Base-by-base conservation (phyloP, 768 basidiomycete species). In the Trametes cinnabarina region DNA sequence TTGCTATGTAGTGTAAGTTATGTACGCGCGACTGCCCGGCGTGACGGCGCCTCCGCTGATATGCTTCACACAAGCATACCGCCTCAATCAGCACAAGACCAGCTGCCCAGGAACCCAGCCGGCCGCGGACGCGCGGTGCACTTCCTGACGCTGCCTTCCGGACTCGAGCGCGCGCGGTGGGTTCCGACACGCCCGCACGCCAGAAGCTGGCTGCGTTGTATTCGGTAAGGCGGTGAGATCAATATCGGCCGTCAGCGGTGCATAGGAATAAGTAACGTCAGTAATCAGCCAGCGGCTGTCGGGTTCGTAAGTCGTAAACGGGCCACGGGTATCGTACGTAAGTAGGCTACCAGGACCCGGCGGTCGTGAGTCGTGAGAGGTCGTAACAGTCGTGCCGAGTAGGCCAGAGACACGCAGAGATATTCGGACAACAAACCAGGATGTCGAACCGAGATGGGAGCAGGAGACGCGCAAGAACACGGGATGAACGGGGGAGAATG, bases 321-420 rank as follows among this genome's bases (percentile, higher is more conserved):
- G 37, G 37, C n/a, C 19, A 26, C 22, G 17, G 44, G 44, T 22
- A 19, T 23, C 39, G 60, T 60, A 62, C 62, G 60, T 65, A 63
- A 64, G 42, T 49, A 50, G 39, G 48, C 52, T 20, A 32, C 7
- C 30, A n/a, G 37, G 22, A 28, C 48, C 48, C 46, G 48, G 34
- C 14, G 25, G 63, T 67, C 66, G 63, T 67, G 50, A 66, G 62
- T 69, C 69, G 61, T 70, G 47, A 69, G 60, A 23, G 61, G 64
- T 61, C 64, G 63, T 58, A 58, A 65, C 60, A 32, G 30, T 32
- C 30, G 59, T 62, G 55, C 48, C 47, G 44, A 51, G 48, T 32
- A 40, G 57, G 53, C 41, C 47, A 55, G 55, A 54, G 12, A 32
- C 7, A 32, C 30, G 30, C 39, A 55, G 55, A 55, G 55, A 58